Base-by-base conservation (phyloP, 2,329 filamentous ascomycete genomes). In the Boeremia exigua region DNA sequence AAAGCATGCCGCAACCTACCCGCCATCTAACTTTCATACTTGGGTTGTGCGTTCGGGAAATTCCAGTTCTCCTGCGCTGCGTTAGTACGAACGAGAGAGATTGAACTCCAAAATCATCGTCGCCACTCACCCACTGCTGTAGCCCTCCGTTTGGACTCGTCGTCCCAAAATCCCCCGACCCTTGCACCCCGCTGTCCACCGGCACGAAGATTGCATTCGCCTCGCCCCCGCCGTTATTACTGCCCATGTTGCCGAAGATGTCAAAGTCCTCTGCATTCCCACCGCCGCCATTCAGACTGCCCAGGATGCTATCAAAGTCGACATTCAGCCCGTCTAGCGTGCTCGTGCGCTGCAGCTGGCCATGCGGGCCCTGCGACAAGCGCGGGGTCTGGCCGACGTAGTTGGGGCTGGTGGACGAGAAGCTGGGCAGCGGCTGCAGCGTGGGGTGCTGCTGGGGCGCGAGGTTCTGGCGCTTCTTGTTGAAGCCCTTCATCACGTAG, bases 401-500 rank as follows among this genome's bases (percentile, higher is more conserved):
- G 27, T 53, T 48, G 1, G 54, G 54, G 37, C 37, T 44, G 7
- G 54, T 40, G 9, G 36, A 48, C 4, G 55, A 60, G 45, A 66
- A 66, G 1, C 52, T 60, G 3, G 66, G 60, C 0, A 71, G 44
- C 0, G 71, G 65, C 14, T 69, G 69, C 0, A 72, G 40, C 0
- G 70, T 68, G 6, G 68, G 70, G 46, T 71, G 66, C 49, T 71
- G 70, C 38, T 67, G 66, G 0, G 66, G 66, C 2, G 64, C 60
- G 15, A 64, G 45, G 40, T 61, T 62, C 27, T 50, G 56, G 3
- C 65, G 49, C 32, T 69, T 70, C 36, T 70, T 72, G 38, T 72
- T 70, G 40, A 74, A 68, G 15, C 72, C 72, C 37, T 75, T 75
- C 71, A 75, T 73, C 19, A 73, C 68, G 59, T 74, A 75, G 51